Evolutionary conservation across 176 grass and related monocot genomes (phyloP).

Genomic region (Oryza australiensis): DNA sequence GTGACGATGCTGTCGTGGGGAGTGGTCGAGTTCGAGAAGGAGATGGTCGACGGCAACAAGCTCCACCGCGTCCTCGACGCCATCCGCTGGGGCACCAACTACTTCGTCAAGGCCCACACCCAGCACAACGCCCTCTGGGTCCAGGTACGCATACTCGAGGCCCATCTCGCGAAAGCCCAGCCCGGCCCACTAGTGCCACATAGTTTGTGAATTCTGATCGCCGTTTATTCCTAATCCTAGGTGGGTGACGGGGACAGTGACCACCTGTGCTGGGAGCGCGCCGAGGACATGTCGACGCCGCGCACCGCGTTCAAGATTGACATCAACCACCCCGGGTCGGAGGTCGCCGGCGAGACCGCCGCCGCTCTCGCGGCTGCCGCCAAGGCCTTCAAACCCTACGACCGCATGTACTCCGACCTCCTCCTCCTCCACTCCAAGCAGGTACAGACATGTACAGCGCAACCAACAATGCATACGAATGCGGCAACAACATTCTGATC

Average conservation of each 20-base stretch:
- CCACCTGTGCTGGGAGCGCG: slow-evolving; percentile 94
- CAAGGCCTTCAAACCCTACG: slow-evolving; percentile 69
- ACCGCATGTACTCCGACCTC: slow-evolving; percentile 68
- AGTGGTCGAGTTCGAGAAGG: slow-evolving; percentile 81
- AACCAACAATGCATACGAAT: neutral
- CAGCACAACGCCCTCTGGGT: slow-evolving; percentile 76
- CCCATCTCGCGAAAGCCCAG: neutral
- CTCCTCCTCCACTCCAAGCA: slow-evolving; percentile 83
- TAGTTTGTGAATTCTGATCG: too few relatives aligned
- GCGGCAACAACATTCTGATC: neutral
- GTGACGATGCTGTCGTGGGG: slow-evolving; percentile 78
- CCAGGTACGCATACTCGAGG: slow-evolving; percentile 44
- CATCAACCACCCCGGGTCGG: slow-evolving; percentile 56
- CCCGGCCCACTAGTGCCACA: neutral
- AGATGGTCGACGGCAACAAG: slow-evolving; percentile 65
- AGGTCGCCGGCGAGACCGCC: slow-evolving; percentile 75
- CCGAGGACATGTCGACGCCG: slow-evolving; percentile 88
- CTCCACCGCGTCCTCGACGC: slow-evolving; percentile 65
- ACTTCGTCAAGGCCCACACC: slow-evolving; percentile 88
- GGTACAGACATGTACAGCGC: neutral
- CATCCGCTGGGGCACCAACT: slow-evolving; percentile 81
- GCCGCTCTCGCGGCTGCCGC: slow-evolving; percentile 73
- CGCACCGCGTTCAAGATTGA: slow-evolving; percentile 77
- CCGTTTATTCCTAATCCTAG: too few relatives aligned
- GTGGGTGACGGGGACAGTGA: slow-evolving; percentile 94